Evolutionary conservation across 2,329 filamentous ascomycete genomes (phyloP), one percentile per base, ranked within the genome.

Genomic region (Sclerotinia subarctica): DNA sequence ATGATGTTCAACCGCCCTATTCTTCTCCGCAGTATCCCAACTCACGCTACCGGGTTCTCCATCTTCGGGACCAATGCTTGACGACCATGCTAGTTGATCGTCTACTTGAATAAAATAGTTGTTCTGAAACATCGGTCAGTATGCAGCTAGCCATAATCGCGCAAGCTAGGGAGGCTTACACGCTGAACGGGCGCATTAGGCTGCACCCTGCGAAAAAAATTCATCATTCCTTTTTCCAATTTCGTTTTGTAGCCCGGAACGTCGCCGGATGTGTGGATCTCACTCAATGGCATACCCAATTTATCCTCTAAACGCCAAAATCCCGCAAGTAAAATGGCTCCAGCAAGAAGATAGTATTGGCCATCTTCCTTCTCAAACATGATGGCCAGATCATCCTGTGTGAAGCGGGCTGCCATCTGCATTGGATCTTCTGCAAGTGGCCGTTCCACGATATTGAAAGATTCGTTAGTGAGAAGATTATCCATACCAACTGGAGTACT

Each of bases 61-160:
- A 76, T 96, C 91, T 78, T 96, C 93, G 21, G 80, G 73, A 0
- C 92, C 92, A 72, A 96, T 94, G 73, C 87, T 91, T 74, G 83
- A 80, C 69, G 88, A 91, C 92, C 92, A 96, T 0, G 90, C 82
- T 1, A 96, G 81, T 6, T 84, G 79, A 68, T 93, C 91, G 75
- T 96, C 92, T 1, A 95, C 91, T 79, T 96, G 92, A 71, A 96
- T 85, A 80, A 96, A 96, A 79, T 95, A 96, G 77, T 95, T 94
- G 77, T 94, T 92, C 69, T 92, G 83, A 83, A 29, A 42, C 52
- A 52, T 51, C 24, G 56, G 69, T 74, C 32, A 74, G 70, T 44
- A 29, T 69, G 64, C 54, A 68, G 3, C 38, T 66, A 66, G n/a
- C 52, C 67, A 58, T 44, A 21, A 64, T 63, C 11, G n/a, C 46